Evolutionary conservation across 1,284 basidiomycete species (phyloP).

Genomic region (Ustilago xerochloae): DNA sequence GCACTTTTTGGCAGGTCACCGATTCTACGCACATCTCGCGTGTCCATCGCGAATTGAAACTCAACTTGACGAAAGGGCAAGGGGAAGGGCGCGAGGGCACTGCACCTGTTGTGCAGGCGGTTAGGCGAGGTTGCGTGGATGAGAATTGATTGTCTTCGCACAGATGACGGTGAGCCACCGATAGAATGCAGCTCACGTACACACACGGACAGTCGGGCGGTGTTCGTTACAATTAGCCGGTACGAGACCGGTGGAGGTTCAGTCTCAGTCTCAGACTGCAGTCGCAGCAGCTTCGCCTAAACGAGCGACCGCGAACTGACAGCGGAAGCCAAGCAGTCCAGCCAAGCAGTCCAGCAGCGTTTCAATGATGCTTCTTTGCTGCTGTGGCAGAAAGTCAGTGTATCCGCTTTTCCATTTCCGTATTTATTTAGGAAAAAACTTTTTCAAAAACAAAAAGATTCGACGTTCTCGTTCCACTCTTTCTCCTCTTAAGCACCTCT

Average conservation of each 20-base stretch:
- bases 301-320: no score
- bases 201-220: neutral
- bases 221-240: slow-evolving; percentile 3
- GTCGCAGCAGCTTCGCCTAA: no score
- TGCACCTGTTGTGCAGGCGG: slow-evolving; percentile 1
- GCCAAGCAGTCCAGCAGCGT: no score
- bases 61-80: neutral
- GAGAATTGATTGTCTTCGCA: neutral
- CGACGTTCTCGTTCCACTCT: no score
- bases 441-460: no score
- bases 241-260: slow-evolving; percentile 9
- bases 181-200: slow-evolving; percentile 2
- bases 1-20: slow-evolving; percentile 31
- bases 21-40: slow-evolving; percentile 5
- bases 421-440: no score
- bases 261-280: no score
- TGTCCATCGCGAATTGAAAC: neutral
- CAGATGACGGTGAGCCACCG: slow-evolving; percentile 22
- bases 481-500: no score
- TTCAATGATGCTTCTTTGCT: no score
- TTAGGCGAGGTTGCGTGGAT: neutral
- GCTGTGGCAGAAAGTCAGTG: no score
- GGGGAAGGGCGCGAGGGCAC: slow-evolving; percentile 4
- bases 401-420: no score
- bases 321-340: no score